These are phyloP conservation scores for Nymphaea thermarum DNA, from an alignment of 164 flowering plant species.

Conservation along the genomic window DNA sequence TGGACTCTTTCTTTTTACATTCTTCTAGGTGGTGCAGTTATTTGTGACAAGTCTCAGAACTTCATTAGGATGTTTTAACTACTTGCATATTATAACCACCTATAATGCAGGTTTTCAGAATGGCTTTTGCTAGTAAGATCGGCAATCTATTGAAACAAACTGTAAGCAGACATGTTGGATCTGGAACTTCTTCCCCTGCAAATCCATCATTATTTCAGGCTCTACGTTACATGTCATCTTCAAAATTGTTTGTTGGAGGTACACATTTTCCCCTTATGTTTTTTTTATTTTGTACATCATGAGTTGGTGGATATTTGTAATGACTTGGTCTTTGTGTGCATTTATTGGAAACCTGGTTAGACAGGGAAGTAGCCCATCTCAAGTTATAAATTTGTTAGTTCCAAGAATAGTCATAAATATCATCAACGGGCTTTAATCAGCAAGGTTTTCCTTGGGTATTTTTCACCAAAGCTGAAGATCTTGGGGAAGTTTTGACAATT, in stretches of 20 bases:
- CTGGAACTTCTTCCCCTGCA: constrained; percentile 4
- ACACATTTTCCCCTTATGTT: background rate
- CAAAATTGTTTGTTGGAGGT: constrained; percentile 52
- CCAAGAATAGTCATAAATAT: no score
- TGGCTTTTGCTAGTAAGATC: constrained; percentile 34
- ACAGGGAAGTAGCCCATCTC: no score
- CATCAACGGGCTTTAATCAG: no score
- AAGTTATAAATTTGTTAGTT: no score
- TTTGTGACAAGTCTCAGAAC: background rate
- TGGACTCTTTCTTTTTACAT: background rate
- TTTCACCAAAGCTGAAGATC: no score
- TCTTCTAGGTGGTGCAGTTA: background rate
- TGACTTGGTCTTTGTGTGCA: no score
- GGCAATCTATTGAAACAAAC: constrained; percentile 31
- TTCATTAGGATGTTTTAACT: background rate
- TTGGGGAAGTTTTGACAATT: no score
- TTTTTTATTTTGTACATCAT: background rate
- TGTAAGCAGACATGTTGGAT: constrained; percentile 13
- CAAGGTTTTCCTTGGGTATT: no score
- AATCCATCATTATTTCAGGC: constrained; percentile 32
- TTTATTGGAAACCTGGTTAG: no score
- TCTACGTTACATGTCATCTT: constrained; percentile 37
- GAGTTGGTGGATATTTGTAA: no score
- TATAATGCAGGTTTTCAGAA: constrained; percentile 2
- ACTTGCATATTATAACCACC: background rate